A percentile compares a stretch with the other conserved stretches of the same genome.
These are phyloP conservation scores for Cubamyces lactineus DNA, from an alignment of 768 basidiomycete genomes.

Conservation along the genomic window DNA sequence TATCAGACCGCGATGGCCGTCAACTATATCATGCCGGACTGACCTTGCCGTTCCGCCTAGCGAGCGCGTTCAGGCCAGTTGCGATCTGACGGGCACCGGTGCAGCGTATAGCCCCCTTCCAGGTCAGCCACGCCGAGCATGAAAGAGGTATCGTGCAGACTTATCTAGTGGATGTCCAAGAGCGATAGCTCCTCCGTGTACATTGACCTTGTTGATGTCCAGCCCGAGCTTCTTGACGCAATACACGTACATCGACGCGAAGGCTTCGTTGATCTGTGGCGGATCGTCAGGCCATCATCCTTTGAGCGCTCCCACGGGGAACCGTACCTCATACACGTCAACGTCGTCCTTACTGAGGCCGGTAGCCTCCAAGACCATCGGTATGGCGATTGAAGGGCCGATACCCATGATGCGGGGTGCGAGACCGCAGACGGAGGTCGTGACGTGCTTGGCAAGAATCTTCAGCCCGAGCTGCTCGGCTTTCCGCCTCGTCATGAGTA, in stretches of 20 bases:
- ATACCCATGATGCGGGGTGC: constrained; percentile 88
- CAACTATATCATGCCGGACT: constrained; percentile 26
- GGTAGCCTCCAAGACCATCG: constrained; percentile 65
- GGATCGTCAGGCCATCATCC: neutral
- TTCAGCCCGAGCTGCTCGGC: constrained; percentile 74
- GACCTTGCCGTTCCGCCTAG: constrained; percentile 71
- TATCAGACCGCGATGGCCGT: constrained; percentile 1
- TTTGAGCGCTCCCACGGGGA: neutral
- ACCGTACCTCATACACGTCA: constrained; percentile 73
- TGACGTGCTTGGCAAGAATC: constrained; percentile 78
- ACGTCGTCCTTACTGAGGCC: constrained; percentile 72
- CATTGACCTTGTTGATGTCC: constrained; percentile 72
- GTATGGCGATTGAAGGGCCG: constrained; percentile 85
- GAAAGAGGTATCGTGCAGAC: constrained; percentile 34
- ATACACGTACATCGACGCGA: constrained; percentile 83
- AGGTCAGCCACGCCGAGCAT: constrained; percentile 23
- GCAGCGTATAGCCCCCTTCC: constrained; percentile 51
- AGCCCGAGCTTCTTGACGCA: constrained; percentile 67
- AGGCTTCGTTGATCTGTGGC: constrained; percentile 85
- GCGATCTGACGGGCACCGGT: constrained; percentile 87
- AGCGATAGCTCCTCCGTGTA: constrained; percentile 91
- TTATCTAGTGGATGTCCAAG: constrained; percentile 83
- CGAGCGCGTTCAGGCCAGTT: constrained; percentile 77
- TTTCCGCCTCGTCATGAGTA: constrained; percentile 80
- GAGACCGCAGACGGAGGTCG: constrained; percentile 72